Base-by-base conservation (phyloP, 306 rosid species). In the Trifolium repens region DNA sequence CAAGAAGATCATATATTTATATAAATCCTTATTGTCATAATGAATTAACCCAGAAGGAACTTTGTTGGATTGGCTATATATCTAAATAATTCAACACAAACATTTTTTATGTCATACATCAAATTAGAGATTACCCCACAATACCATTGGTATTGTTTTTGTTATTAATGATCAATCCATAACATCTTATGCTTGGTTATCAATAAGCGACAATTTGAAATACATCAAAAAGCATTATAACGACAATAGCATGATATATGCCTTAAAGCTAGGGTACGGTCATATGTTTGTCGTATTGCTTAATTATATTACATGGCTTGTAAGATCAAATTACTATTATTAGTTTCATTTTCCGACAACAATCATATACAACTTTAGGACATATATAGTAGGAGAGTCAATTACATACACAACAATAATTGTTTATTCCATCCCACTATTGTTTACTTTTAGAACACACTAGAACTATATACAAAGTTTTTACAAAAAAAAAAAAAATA, bases 41-140 rank as follows among this genome's bases (percentile, higher is more conserved):
- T 58, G 16, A 58, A 4, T 24, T 57, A 57, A 3, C 14, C 14
- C 35, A 60, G 26, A 60, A 24, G 62, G 9, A 30, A 15, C 19
- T 30, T 30, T 60, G 42, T 32, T 61, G 61, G 61, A 9, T 55
- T 55, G 32, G 32, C 7, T 22, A n/a, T 7, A n/a, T 49, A 61
- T 14, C 44, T 49, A 73, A 79, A 79, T 79, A 85, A 79, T 82
- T 75, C 53, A 79, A 42, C 40, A 62, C 40, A 62, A 64, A 32
- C 30, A 52, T 67, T 52, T 67, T 52, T 69, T 30, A 16, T 2
- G 32, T 39, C 60, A 55, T 57, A 16, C 50, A 35, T 44, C 42
- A 59, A 76, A 76, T 40, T 66, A 54, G 58, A 26, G 26, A 32
- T 32, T 73, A 37, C 79, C 83, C 76, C 80, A 68, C 69, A 47